Percentiles rank a stretch among this genome's conserved stretches.
These are phyloP conservation scores for Austropuccinia psidii DNA, from an alignment of 1,284 basidiomycete genomes.

Conservation along the genomic window DNA sequence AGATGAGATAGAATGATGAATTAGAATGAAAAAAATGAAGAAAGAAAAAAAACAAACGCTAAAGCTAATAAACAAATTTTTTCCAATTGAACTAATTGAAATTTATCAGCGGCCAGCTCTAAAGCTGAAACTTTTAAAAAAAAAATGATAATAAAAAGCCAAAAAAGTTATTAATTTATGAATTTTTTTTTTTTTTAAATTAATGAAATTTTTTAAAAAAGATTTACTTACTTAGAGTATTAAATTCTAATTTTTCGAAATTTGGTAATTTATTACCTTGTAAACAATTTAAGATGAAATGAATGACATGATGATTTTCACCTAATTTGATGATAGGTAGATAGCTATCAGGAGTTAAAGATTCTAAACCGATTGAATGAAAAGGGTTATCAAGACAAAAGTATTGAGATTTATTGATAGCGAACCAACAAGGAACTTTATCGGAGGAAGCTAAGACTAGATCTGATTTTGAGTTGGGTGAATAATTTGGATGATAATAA, in stretches of 20 bases:
- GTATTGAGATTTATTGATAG: slow-evolving; percentile 4
- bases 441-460: slow-evolving; percentile 26
- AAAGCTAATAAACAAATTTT: slow-evolving; percentile 29
- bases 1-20: neutral
- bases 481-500: slow-evolving; percentile 30
- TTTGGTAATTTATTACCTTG: slow-evolving; percentile 20
- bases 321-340: slow-evolving; percentile 15
- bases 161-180: neutral
- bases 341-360: slow-evolving; percentile 15
- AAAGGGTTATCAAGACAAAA: slow-evolving; percentile 18
- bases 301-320: slow-evolving; percentile 17
- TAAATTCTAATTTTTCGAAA: slow-evolving; percentile 15
- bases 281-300: slow-evolving; percentile 23
- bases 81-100: slow-evolving; percentile 8
- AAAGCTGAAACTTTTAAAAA: slow-evolving; percentile 11
- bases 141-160: neutral
- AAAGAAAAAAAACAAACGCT: neutral
- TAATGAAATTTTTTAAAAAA: neutral
- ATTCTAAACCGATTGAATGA: slow-evolving; percentile 14
- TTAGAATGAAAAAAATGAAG: neutral
- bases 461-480: slow-evolving; percentile 8
- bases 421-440: slow-evolving; percentile 17
- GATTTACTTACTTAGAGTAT: neutral
- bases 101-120: slow-evolving; percentile 28
- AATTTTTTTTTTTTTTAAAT: neutral